Conservation (phyloP, 495 filamentous ascomycete genomes). For the Aspergillus taichungensis region DNA sequence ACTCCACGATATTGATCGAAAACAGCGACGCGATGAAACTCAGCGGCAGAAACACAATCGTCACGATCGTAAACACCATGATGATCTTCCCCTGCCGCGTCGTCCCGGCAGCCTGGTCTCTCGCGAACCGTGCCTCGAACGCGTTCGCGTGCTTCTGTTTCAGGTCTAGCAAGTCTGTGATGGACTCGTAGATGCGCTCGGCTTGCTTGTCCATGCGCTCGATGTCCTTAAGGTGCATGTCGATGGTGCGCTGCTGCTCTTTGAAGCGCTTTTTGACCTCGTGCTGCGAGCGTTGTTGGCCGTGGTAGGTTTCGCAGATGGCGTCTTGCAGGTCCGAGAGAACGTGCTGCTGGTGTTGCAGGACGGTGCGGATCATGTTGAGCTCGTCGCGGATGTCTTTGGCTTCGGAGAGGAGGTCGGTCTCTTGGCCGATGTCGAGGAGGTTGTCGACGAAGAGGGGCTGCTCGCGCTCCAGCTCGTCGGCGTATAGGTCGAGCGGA, state of each 20-base stretch:
- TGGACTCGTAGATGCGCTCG: conserved; percentile 51
- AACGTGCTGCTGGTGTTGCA: conserved; percentile 50
- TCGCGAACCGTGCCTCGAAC: conserved; percentile 59
- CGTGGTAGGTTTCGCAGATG: conserved; percentile 41
- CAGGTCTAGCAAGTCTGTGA: conserved; percentile 53
- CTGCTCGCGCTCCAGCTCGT: conserved; percentile 20
- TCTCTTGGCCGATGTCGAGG: conserved; percentile 60
- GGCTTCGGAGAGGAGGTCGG: conserved; percentile 53
- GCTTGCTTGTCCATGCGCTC: conserved; percentile 62
- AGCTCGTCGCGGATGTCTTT: conserved; percentile 69
- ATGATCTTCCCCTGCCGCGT: conserved; percentile 63
- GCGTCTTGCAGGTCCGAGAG: conserved; percentile 47
- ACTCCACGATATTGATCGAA: conserved; percentile 55
- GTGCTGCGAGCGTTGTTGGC: conserved; percentile 32
- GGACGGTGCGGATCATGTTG: conserved; percentile 58
- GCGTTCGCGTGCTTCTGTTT: conserved; percentile 66
- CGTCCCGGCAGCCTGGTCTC: conserved; percentile 57
- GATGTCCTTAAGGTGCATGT: conserved; percentile 55
- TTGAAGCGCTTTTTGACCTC: conserved; percentile 51
- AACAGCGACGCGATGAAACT: conserved; percentile 62
- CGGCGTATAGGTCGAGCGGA: conserved; percentile 7
- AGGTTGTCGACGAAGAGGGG: conserved; percentile 55
- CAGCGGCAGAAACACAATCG: conserved; percentile 58
- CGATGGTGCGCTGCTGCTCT: conserved; percentile 53
- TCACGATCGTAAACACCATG: conserved; percentile 68